Conservation (phyloP, 2,329 filamentous ascomycete genomes). For the Phaeosphaeria sp. region DNA sequence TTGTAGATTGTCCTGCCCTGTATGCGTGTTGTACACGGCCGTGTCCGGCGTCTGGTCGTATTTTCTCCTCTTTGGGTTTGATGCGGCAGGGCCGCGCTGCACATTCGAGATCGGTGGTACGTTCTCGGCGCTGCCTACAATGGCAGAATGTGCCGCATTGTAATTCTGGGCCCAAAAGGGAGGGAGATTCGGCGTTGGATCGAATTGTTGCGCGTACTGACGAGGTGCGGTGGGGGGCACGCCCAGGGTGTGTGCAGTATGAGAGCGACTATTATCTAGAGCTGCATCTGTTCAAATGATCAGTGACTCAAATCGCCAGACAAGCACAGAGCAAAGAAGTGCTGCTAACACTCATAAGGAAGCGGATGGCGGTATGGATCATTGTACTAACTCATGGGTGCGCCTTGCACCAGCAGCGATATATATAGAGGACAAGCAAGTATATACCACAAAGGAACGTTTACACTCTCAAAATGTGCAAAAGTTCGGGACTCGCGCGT, state of each 20-base stretch:
- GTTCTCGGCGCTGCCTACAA: neutral
- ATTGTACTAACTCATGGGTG: neutral
- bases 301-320: neutral
- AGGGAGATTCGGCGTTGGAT: neutral
- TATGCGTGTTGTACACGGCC: neutral
- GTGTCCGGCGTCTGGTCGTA: neutral
- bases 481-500: neutral
- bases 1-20: neutral
- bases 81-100: neutral
- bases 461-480: neutral
- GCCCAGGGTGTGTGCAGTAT: neutral
- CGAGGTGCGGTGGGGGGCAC: neutral
- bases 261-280: neutral
- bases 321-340: neutral
- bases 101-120: neutral
- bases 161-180: neutral
- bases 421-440: neutral
- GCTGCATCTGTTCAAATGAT: neutral
- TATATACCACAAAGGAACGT: neutral
- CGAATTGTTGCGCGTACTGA: neutral
- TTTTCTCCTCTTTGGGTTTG: slow-evolving; percentile 17
- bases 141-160: neutral
- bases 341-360: slow-evolving; percentile 1
- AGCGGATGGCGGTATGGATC: slow-evolving; percentile 3
- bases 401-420: neutral